phyloP scores from a whole-genome alignment of 2,329 filamentous ascomycete genomes.

The Chaetomium strumarium region DNA sequence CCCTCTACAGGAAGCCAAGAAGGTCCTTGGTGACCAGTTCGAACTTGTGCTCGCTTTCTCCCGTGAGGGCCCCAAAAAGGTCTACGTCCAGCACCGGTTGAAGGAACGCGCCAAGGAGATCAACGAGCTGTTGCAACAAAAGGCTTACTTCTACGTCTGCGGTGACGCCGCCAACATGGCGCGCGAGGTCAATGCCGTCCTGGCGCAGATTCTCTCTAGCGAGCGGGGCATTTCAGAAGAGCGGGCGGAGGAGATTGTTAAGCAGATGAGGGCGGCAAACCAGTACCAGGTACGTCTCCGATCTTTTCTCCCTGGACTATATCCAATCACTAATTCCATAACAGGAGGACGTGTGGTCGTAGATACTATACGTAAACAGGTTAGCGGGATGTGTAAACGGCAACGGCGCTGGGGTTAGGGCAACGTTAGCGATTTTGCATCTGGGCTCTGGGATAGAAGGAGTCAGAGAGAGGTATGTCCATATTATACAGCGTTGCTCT shows the following conservation, averaged over 20 bases:
- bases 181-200: conserved; percentile 81
- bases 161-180: conserved; percentile 98
- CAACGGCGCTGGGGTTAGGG: conserved; percentile 9
- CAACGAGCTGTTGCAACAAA: conserved; percentile 77
- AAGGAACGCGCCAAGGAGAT: conserved; percentile 78
- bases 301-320: not conserved
- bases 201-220: conserved; percentile 80
- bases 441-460: conserved; percentile 14
- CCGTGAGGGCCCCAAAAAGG: conserved; percentile 78
- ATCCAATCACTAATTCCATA: conserved; percentile 28
- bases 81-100: conserved; percentile 93
- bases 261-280: conserved; percentile 90
- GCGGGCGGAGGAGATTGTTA: conserved; percentile 94
- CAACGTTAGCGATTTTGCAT: conserved; percentile 10
- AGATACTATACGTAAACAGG: conserved; percentile 23
- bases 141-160: conserved; percentile 96
- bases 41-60: conserved; percentile 92
- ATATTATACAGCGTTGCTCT: not conserved
- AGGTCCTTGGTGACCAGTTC: conserved; percentile 80
- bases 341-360: conserved; percentile 69
- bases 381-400: not conserved
- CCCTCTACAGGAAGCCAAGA: conserved; percentile 64
- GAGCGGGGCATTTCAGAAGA: conserved; percentile 74
- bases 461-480: conserved; percentile 3
- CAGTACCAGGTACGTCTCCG: conserved; percentile 75